Percentiles rank a stretch among this genome's conserved stretches.
phyloP scores from a whole-genome alignment of 2,329 filamentous ascomycete genomes.

The Phoma sp. region DNA sequence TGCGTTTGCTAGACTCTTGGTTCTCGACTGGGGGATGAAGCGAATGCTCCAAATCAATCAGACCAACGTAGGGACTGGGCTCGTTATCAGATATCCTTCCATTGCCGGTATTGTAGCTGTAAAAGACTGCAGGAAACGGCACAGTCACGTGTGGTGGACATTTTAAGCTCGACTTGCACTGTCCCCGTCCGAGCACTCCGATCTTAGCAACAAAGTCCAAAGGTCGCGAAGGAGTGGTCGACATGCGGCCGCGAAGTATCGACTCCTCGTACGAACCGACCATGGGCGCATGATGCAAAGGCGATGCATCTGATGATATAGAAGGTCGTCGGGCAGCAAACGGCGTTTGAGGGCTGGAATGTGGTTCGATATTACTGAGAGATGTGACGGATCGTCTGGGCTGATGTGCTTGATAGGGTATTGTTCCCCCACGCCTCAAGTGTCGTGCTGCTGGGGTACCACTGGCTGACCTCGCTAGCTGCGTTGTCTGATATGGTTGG shows the following conservation, averaged over 20 bases:
- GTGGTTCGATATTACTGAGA: constrained; percentile 50
- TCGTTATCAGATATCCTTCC: constrained; percentile 76
- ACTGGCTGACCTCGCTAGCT: constrained; percentile 40
- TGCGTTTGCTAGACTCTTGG: constrained; percentile 51
- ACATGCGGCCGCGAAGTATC: constrained; percentile 94
- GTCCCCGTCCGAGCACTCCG: constrained; percentile 85
- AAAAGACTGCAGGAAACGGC: constrained; percentile 93
- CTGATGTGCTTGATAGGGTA: constrained; percentile 79
- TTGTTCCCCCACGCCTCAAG: constrained; percentile 64
- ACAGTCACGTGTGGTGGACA: constrained; percentile 91
- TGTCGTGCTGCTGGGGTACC: constrained; percentile 42
- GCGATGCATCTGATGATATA: constrained; percentile 73
- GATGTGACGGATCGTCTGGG: constrained; percentile 77
- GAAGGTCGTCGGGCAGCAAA: constrained; percentile 70
- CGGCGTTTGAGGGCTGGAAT: constrained; percentile 53
- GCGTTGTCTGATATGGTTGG: constrained; percentile 55
- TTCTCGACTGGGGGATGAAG: constrained; percentile 61
- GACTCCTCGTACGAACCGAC: constrained; percentile 98
- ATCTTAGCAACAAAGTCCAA: constrained; percentile 95
- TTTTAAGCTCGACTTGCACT: constrained; percentile 82
- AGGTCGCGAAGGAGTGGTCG: constrained; percentile 89
- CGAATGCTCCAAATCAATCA: constrained; percentile 87
- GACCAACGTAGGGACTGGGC: constrained; percentile 93
- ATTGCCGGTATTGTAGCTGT: constrained; percentile 81
- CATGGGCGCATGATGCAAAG: constrained; percentile 89